Evolutionary conservation across 164 flowering plant genomes (phyloP), one percentile per base, ranked within the genome.

Genomic region (Vitis amurensis): DNA sequence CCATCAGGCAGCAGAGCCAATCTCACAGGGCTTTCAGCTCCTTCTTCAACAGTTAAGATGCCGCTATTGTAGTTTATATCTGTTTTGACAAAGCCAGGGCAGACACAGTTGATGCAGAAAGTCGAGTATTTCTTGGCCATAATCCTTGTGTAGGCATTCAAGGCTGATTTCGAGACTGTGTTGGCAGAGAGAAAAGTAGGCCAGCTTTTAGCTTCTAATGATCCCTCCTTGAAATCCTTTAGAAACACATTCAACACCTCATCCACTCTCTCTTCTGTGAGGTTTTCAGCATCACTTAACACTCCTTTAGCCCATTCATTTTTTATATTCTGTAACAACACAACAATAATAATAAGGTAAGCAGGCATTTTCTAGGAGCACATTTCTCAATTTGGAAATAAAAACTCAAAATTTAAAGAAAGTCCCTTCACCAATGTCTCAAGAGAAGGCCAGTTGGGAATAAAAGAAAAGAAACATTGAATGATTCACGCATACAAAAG

Each of bases 41-140:
- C 88, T 81, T 83, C 81, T 70, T 78, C 82, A 0, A 52, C 72
- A 14, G 79, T 47, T 19, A 78, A 27, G 3, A 30, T 31, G 11
- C 87, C 87, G 9, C 71, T 55, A 30, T 74, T 19, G 68, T 0
- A 15, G 61, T 53, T 82, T 2, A 85, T 66, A 59, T 85, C 88
- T 0, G 90, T 87, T 62, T 77, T 83, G 17, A 81, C 83, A 74
- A 11, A 81, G 30, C 90, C 88, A 63, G 88, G 88, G 55, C 82
- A 78, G 29, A 87, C 78, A 66, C 78, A 65, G 29, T 83, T 87
- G 68, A 85, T 73, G 59, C 64, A 23, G 23, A 85, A 63, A 1
- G 4, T 68, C 0, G 85, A 83, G 56, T 76, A 68, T 51, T 77
- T 80, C 63, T 71, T 79, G 11, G 91, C 88, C 9, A 79, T 29